Base-by-base conservation (phyloP, 164 flowering plant species). In the Cinnamomum micranthum region DNA sequence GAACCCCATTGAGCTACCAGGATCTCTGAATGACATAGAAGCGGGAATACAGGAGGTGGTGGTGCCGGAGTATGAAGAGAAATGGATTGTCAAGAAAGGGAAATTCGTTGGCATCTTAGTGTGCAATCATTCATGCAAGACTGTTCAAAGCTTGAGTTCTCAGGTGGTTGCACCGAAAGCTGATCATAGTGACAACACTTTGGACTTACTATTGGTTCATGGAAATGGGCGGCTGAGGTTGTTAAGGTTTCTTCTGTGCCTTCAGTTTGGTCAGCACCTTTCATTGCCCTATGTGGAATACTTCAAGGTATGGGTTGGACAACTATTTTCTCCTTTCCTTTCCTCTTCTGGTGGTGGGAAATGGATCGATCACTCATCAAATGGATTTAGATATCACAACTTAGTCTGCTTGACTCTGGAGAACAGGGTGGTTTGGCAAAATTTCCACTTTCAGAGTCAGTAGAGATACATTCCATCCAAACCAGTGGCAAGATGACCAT, bases 161-260 rank as follows among this genome's bases (percentile, higher is more conserved):
- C 99, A 91, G 82, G 97, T 92, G 41, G 92, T 95, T 78, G 99
- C 98, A 51, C 98, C 99, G 23, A 91, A 81, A 82, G 96, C 99
- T 28, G 99, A 95, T 85, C 94, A 86, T 77, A 97, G 94, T 86
- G 98, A 92, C 79, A 83, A 83, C 80, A 80, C 86, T 33, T 80
- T 96, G 87, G 97, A 96, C 86, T 74, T 96, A 83, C 79, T 94
- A 66, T 81, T 94, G 85, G 95, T 96, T 78, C 97, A 83, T 84
- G 97, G 98, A 71, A 90, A 86, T 83, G 98, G 98, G 33, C 83
- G 98, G 33, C 75, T 89, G 31, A 92, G 88, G 81, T 79, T 96
- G 75, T 66, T 91, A 81, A 88, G 94, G 75, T 94, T 96, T 83
- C 87, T 96, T 80, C 65, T 91, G 85, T 85, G 82, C 41, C 81